Conservation (phyloP, 148 eudicot species). For the Diospyros lotus region DNA sequence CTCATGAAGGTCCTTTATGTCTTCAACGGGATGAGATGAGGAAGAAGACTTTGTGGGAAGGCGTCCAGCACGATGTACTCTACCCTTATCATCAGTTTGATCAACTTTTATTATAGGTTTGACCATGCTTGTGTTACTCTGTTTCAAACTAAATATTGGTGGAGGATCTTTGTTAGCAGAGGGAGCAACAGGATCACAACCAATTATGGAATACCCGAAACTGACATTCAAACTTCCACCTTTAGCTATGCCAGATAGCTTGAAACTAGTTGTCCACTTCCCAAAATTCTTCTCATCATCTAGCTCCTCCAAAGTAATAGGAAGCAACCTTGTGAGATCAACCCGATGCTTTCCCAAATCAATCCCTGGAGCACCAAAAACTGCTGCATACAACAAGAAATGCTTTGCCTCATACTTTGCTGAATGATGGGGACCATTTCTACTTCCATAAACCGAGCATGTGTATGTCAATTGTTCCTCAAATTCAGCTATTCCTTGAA, state of each 20-base stretch:
- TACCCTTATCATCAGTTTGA: constrained; percentile 29
- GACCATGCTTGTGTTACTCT: constrained; percentile 16
- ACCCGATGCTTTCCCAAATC: constrained; percentile 82
- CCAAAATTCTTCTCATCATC: constrained; percentile 86
- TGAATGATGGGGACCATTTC: constrained; percentile 59
- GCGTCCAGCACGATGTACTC: constrained; percentile 41
- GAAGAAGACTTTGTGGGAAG: constrained; percentile 47
- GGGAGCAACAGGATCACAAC: constrained; percentile 29
- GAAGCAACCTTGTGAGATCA: constrained; percentile 71
- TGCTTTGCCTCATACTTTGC: constrained; percentile 77
- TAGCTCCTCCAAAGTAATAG: constrained; percentile 72
- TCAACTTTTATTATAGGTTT: constrained; percentile 21
- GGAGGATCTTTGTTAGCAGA: constrained; percentile 39
- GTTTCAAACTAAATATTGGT: constrained; percentile 32
- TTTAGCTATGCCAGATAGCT: constrained; percentile 72
- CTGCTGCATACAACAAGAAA: constrained; percentile 54
- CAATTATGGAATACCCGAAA: constrained; percentile 65
- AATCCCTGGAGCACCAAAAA: constrained; percentile 39
- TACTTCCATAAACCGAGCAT: constrained; percentile 66
- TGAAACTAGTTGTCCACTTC: constrained; percentile 86
- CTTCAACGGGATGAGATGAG: constrained; percentile 41
- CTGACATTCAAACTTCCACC: constrained; percentile 90
- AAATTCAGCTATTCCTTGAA: constrained; percentile 62
- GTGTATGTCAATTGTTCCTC: constrained; percentile 56
- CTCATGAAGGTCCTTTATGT: constrained; percentile 83